Base-by-base conservation (phyloP, 2,329 filamentous ascomycete genomes). In the Fusarium circinatum region DNA sequence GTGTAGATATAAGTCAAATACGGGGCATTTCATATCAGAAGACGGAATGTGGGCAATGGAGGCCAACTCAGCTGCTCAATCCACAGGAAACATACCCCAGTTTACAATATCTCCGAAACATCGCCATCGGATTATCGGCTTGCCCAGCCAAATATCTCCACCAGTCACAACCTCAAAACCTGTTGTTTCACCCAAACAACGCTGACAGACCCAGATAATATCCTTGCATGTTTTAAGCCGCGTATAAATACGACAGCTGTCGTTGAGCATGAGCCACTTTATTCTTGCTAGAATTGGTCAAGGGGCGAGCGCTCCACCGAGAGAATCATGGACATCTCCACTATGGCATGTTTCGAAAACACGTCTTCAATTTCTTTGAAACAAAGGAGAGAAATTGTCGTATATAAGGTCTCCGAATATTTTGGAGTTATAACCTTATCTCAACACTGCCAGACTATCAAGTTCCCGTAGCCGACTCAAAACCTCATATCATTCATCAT, bases 321-420 rank as follows among this genome's bases (percentile, higher is more conserved):
- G 20, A 51, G 42, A 44, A 42, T 49, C 47, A 36, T 47, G 28
- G 17, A 44, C 8, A 32, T 58, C 36, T 24, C 71, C 71, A 74
- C 71, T 9, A 14, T 26, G 42, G 24, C 36, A 24, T 17, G 71
- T 74, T 74, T 74, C 62, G 49, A 57, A 68, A 45, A 68, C 30
- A 65, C 41, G 41, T 39, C 24, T 55, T 45, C 47, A 68, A 71
- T 74, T 56, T 74, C 20, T 20, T 61, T 68, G 62, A 71, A 73
- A 74, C 54, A 68, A 58, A 39, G 49, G 48, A 22, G 57, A 58
- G 38, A 34, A 34, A 18, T 10, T 8, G 22, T 13, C 10, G 8
- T 30, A 32, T 74, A 74, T 74, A 74, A 74, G 60, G 14, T 13
- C 47, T 36, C 6, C 8, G 13, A 24, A 4, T n/a, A 20, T 36